A percentile compares a stretch with the other conserved stretches of the same genome.
These are phyloP conservation scores for Drechslera avenae DNA, from an alignment of 2,329 filamentous ascomycete species.

Conservation along the genomic window DNA sequence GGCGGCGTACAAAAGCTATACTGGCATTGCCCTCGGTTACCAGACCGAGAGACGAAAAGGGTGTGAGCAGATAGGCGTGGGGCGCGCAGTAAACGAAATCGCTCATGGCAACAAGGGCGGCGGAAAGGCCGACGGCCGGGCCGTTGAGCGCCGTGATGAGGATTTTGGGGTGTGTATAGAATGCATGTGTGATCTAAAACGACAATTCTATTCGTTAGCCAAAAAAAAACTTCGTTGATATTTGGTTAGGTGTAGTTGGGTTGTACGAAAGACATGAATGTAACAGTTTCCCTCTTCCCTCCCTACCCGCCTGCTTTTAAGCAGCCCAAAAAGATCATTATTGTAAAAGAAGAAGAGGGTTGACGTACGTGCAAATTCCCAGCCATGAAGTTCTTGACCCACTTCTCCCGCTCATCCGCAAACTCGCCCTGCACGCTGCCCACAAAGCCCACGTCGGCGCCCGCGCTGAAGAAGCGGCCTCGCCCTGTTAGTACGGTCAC, in stretches of 20 bases:
- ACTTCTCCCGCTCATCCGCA: not conserved
- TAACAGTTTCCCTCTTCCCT: too few relatives aligned
- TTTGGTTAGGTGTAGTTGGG: too few relatives aligned
- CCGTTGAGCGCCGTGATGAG: slow-evolving; percentile 91
- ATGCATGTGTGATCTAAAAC: slow-evolving; percentile 84
- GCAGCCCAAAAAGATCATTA: too few relatives aligned
- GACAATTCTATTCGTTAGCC: too few relatives aligned
- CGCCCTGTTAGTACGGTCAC: slow-evolving; percentile 85
- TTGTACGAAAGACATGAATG: too few relatives aligned
- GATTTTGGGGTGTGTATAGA: slow-evolving; percentile 93
- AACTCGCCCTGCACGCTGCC: slow-evolving; percentile 51
- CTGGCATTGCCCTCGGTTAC: slow-evolving; percentile 87
- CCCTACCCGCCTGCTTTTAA: too few relatives aligned
- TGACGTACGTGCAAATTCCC: too few relatives aligned
- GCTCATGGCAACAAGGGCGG: slow-evolving; percentile 78
- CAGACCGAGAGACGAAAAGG: slow-evolving; percentile 86
- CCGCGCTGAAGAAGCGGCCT: slow-evolving; percentile 87
- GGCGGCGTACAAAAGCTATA: slow-evolving; percentile 74
- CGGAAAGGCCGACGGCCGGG: slow-evolving; percentile 84
- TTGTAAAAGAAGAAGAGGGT: too few relatives aligned
- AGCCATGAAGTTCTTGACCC: too few relatives aligned
- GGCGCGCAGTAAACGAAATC: slow-evolving; percentile 91
- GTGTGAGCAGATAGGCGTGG: slow-evolving; percentile 83
- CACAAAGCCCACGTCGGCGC: slow-evolving; percentile 72
- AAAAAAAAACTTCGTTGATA: too few relatives aligned